A percentile compares a stretch with the other conserved stretches of the same genome.
phyloP scores from a whole-genome alignment of 2,329 filamentous ascomycete genomes.

The Raffaelea ambrosiae region DNA sequence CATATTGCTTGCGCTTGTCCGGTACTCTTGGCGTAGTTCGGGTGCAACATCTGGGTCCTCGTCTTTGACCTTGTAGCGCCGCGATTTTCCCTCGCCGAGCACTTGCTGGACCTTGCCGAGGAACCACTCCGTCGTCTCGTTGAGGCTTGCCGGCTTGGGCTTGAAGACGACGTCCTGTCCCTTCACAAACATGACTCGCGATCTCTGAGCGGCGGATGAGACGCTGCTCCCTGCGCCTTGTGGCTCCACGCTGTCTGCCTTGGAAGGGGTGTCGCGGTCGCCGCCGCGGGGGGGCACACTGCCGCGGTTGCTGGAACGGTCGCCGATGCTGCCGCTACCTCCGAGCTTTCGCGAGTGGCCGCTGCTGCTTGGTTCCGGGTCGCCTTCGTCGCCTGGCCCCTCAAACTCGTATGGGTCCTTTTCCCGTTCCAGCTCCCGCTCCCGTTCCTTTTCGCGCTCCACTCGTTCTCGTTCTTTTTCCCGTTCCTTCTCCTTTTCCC shows the following conservation, averaged over 20 bases:
- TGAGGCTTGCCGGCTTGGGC: conserved; percentile 40
- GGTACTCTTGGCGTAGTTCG: conserved; percentile 58
- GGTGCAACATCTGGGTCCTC: conserved; percentile 61
- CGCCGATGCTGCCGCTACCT: conserved; percentile 14
- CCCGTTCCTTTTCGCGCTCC: conserved; percentile 21
- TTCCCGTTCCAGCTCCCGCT: conserved; percentile 17
- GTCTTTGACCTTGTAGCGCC: conserved; percentile 72
- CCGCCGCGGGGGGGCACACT: conserved; percentile 26
- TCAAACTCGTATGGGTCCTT: conserved; percentile 32
- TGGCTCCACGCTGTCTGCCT: conserved; percentile 48
- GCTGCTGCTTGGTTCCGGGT: conserved; percentile 29
- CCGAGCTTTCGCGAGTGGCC: conserved; percentile 25
- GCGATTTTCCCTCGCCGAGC: conserved; percentile 66
- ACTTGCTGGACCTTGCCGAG: conserved; percentile 71
- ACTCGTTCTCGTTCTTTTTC: conserved; percentile 16
- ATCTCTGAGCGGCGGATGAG: conserved; percentile 29
- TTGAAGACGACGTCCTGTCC: conserved; percentile 61
- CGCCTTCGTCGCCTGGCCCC: conserved; percentile 31
- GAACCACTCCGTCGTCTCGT: conserved; percentile 56
- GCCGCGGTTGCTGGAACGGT: conserved; percentile 23
- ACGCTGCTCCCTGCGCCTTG: conserved; percentile 24
- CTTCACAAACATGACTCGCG: conserved; percentile 50
- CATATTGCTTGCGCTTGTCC: conserved; percentile 64
- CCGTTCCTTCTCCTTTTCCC: conserved; percentile 19
- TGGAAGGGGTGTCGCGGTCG: conserved; percentile 45